phyloP scores from a whole-genome alignment of 2,329 filamentous ascomycete species.

The Penicillium sp. region DNA sequence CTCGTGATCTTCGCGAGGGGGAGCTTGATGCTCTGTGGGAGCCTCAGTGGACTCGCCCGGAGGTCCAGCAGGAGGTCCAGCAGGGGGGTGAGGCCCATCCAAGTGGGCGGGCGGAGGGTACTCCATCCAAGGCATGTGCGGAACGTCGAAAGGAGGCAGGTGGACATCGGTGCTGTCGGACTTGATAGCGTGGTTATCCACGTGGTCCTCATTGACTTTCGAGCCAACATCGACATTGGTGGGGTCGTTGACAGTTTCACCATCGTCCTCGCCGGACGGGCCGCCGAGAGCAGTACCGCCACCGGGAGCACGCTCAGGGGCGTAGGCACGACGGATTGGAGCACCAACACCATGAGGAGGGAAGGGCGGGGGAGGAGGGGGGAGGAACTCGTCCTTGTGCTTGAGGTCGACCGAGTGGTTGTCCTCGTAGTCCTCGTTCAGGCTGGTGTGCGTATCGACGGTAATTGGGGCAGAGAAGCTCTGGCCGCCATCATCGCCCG shows the following conservation, averaged over 20 bases:
- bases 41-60: background rate
- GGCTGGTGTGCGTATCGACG: slow-evolving; percentile 15
- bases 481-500: slow-evolving; percentile 24
- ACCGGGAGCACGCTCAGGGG: background rate
- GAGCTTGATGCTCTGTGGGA: slow-evolving; percentile 2
- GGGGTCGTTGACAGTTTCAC: slow-evolving; percentile 11
- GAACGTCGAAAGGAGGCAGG: slow-evolving; percentile 7
- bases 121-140: slow-evolving; percentile 9
- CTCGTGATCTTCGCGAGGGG: slow-evolving; percentile 3
- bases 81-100: slow-evolving; percentile 1
- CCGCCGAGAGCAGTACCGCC: slow-evolving; percentile 15
- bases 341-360: no score
- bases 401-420: slow-evolving; percentile 21
- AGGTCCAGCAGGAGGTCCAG: background rate
- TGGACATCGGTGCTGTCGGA: slow-evolving; percentile 17
- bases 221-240: slow-evolving; percentile 9
- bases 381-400: slow-evolving; percentile 18
- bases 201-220: slow-evolving; percentile 17
- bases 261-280: slow-evolving; percentile 21
- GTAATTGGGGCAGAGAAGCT: slow-evolving; percentile 22
- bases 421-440: slow-evolving; percentile 18
- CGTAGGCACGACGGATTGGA: slow-evolving; percentile 10
- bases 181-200: slow-evolving; percentile 27
- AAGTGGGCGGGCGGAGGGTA: slow-evolving; percentile 6
- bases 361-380: no score